A percentile compares a stretch with the other conserved stretches of the same genome.
phyloP scores from a whole-genome alignment of 73 alveolate species.

The Symbiodinium pilosum region DNA sequence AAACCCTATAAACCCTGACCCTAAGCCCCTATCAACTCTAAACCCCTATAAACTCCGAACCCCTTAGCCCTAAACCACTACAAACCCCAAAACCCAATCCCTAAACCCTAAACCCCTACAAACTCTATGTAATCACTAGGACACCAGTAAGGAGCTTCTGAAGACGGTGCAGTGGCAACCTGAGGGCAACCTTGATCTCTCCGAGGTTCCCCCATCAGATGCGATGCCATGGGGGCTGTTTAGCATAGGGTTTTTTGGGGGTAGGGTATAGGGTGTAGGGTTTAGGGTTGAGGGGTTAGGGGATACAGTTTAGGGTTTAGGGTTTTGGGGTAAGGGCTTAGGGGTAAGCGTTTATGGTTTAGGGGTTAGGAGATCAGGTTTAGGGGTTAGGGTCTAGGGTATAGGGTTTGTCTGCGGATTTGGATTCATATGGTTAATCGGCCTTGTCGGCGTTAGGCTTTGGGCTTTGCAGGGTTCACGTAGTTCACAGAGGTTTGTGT shows the following conservation, averaged over 20 bases:
- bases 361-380: too few species aligned
- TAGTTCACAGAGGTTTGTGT: too few species aligned
- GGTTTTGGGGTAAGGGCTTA: background rate
- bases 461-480: too few species aligned
- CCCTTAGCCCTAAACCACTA: background rate
- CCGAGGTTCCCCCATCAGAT: too few species aligned
- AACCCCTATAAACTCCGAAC: background rate
- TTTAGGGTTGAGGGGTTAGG: background rate
- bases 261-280: too few species aligned
- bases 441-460: too few species aligned
- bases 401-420: too few species aligned
- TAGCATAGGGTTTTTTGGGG: too few species aligned
- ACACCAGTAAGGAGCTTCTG: background rate
- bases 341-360: too few species aligned
- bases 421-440: too few species aligned
- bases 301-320: background rate
- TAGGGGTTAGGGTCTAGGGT: too few species aligned
- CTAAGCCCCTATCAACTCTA: background rate
- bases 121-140: background rate
- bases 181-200: background rate
- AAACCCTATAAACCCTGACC: background rate
- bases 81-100: background rate
- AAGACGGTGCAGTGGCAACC: slow-evolving; percentile 20
- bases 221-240: too few species aligned
- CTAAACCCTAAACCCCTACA: background rate